Conservation (phyloP, 345 rosid genomes). For the Physaria fendleri region DNA sequence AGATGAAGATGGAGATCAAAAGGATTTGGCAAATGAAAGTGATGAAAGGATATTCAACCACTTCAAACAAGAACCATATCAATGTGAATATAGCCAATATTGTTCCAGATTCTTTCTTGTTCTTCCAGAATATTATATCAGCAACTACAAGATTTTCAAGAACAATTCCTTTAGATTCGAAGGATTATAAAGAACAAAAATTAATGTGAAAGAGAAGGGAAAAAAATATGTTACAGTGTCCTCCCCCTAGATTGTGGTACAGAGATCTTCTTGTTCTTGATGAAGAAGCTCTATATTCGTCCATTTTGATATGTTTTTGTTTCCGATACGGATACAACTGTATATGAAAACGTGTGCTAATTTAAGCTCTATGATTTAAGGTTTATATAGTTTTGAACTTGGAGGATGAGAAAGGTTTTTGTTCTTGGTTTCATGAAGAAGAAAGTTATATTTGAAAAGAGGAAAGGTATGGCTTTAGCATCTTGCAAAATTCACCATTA, state of each 20-base stretch:
- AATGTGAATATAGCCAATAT: slow-evolving; percentile 44
- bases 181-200: neutral
- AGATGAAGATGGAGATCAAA: slow-evolving; percentile 35
- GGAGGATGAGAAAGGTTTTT: neutral
- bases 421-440: slow-evolving; percentile 31
- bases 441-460: slow-evolving; percentile 24
- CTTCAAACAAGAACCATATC: slow-evolving; percentile 59
- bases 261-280: slow-evolving; percentile 25
- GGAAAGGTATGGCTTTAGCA: slow-evolving; percentile 42
- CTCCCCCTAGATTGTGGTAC: slow-evolving; percentile 31
- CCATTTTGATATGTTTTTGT: neutral
- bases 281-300: slow-evolving; percentile 28
- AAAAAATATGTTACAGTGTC: slow-evolving; percentile 20
- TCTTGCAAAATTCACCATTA: slow-evolving; percentile 9
- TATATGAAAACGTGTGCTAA: too few species aligned
- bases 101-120: slow-evolving; percentile 52
- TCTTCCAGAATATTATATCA: slow-evolving; percentile 60
- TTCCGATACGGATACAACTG: neutral
- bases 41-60: slow-evolving; percentile 53
- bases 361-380: neutral
- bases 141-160: slow-evolving; percentile 41
- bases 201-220: neutral
- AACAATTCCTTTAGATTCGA: neutral
- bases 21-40: slow-evolving; percentile 51
- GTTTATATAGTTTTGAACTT: slow-evolving; percentile 6